Conservation (phyloP, 495 filamentous ascomycete species). For the Xylaria nigripes region DNA sequence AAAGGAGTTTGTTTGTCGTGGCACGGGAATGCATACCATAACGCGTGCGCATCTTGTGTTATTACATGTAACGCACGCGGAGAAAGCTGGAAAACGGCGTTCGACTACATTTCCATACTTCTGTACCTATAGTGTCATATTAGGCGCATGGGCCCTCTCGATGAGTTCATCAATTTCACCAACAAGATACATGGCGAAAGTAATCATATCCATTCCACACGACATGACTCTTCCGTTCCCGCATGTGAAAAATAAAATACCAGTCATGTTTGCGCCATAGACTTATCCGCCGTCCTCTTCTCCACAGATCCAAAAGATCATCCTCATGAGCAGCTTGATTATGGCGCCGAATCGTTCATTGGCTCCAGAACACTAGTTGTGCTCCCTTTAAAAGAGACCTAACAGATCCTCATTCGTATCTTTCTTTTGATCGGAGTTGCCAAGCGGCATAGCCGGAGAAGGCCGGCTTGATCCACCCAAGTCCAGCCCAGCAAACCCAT, state of each 20-base stretch:
- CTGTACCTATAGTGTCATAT: constrained; percentile 3
- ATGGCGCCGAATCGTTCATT: neutral
- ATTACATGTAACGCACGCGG: neutral
- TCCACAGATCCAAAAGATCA: constrained; percentile 14
- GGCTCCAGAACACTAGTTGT: neutral
- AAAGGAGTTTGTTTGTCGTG: neutral
- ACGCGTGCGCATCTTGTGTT: neutral
- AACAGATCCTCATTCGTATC: constrained; percentile 83
- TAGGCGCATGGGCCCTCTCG: neutral
- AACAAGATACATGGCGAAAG: neutral
- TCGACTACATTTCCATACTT: constrained; percentile 1
- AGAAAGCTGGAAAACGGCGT: neutral
- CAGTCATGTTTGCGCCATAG: neutral
- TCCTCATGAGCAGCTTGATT: neutral
- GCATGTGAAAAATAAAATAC: neutral
- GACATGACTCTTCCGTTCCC: neutral
- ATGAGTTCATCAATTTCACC: neutral
- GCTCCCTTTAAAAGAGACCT: constrained; percentile 62
- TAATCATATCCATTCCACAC: neutral
- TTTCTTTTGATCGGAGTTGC: constrained; percentile 23
- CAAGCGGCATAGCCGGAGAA: constrained; percentile 44
- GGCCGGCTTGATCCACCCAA: constrained; percentile 56
- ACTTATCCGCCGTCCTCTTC: neutral
- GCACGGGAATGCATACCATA: neutral
- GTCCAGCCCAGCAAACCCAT: constrained; percentile 75